Conservation (phyloP, 371 early-diverging fungal genomes). For the Mortierella sp. region DNA sequence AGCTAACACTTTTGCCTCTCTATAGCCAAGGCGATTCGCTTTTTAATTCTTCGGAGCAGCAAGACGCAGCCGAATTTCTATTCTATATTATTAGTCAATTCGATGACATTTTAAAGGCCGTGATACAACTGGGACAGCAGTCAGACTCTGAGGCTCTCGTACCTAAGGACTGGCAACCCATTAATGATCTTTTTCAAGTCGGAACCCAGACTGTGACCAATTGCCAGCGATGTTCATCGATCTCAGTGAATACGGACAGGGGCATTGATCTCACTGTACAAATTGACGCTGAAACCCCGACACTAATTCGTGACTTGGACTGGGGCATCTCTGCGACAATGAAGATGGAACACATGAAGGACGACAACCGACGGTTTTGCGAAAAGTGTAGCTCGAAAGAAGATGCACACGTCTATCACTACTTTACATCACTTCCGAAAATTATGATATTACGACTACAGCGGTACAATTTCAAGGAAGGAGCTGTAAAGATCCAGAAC, state of each 20-base stretch:
- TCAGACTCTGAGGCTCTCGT: neutral
- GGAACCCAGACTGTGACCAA: constrained; percentile 34
- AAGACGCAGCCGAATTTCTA: constrained; percentile 53
- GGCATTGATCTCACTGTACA: constrained; percentile 43
- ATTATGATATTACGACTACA: constrained; percentile 49
- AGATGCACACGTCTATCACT: constrained; percentile 40
- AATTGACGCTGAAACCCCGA: constrained; percentile 38
- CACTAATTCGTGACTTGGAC: constrained; percentile 32
- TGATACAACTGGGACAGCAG: neutral
- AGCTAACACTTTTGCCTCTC: neutral
- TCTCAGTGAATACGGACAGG: constrained; percentile 19
- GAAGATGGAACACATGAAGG: constrained; percentile 47
- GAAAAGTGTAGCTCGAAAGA: constrained; percentile 42
- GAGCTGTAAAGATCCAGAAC: constrained; percentile 40
- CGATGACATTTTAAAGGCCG: constrained; percentile 30
- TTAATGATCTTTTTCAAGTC: constrained; percentile 44
- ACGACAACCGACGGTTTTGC: constrained; percentile 49
- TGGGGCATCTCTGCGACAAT: constrained; percentile 52
- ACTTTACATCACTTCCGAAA: constrained; percentile 39
- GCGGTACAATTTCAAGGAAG: constrained; percentile 41
- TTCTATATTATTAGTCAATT: constrained; percentile 39
- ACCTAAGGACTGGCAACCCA: constrained; percentile 31
- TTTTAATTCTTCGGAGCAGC: constrained; percentile 48
- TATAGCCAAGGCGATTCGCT: constrained; percentile 27
- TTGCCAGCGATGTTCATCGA: constrained; percentile 35